These are phyloP conservation scores for Eimeria acervulina DNA, from an alignment of 169 alveolate species.

Conservation along the genomic window DNA sequence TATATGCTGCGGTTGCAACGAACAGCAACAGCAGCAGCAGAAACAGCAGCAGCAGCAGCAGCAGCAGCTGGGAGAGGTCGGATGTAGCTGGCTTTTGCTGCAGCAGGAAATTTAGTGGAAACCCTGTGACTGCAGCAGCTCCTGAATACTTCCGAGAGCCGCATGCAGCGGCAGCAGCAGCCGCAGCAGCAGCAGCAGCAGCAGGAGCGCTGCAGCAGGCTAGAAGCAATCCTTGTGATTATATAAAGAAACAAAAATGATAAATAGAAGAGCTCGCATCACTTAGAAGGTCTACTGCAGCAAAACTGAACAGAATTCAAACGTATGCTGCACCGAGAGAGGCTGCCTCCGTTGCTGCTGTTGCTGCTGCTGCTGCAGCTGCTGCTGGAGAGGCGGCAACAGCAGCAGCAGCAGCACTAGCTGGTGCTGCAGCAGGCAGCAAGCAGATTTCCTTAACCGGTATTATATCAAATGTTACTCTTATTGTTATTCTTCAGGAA, in stretches of 20 bases:
- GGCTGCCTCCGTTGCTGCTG: background rate
- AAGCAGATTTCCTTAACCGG: too few relatives aligned
- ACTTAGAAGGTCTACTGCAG: background rate
- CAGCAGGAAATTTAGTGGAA: background rate
- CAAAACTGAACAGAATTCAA: background rate
- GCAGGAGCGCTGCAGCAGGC: background rate
- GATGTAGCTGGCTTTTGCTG: background rate
- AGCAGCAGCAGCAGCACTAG: constrained; percentile 35
- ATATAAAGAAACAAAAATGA: background rate
- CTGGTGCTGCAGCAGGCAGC: background rate
- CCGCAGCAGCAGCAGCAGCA: background rate
- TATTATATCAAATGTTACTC: background rate
- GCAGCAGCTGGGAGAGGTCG: too few relatives aligned
- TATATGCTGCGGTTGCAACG: constrained; percentile 18
- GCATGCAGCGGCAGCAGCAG: too few relatives aligned
- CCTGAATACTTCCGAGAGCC: too few relatives aligned
- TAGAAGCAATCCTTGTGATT: background rate
- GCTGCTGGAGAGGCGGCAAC: background rate
- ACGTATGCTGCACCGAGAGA: background rate
- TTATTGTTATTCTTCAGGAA: too few relatives aligned
- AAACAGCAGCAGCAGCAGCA: constrained; percentile 4
- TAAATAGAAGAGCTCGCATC: background rate
- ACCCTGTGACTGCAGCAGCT: too few relatives aligned
- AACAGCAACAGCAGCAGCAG: background rate
- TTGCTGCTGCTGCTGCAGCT: constrained; percentile 10